Evolutionary conservation across 2,329 filamentous ascomycete species (phyloP), one percentile per base, ranked within the genome.

Genomic region (Claviceps humidiphila): DNA sequence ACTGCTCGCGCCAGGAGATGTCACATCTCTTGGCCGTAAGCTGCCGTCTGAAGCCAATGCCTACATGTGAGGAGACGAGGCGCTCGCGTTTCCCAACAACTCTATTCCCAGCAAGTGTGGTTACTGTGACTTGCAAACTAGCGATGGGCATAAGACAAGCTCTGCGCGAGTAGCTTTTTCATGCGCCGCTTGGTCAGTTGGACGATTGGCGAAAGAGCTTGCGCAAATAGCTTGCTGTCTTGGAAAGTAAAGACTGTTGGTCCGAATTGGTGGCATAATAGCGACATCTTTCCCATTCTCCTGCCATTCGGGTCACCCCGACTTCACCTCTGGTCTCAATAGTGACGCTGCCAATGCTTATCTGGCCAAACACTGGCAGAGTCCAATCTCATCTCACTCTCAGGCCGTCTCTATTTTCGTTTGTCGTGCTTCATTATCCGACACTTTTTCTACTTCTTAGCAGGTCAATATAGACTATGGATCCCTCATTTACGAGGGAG

Each of bases 221-320:
- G n/a, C 52, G 50, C 46, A 26, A 17, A 17, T 13, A 13, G 13
- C 26, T 20, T 26, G 24, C 5, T 37, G 14, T 26, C n/a, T 17
- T 20, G n/a, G 38, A 53, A 41, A 51, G 30, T 11, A 11, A 34
- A 34, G 9, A 34, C 30, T 54, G 51, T 48, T 53, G 44, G 47
- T 34, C 49, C 48, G 17, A 54, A 54, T 43, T 42, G 53, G 44
- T 52, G 47, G 47, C 24, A 51, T 48, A 51, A 52, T 54, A 54
- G 50, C 40, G 50, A 45, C 11, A n/a, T 14, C 26, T 47, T 41
- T 52, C 37, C 51, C 45, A 52, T 53, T 53, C 38, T 53, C 50
- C 47, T 50, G 17, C 38, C 20, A 20, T 45, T 46, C 37, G 8
- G 17, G 49, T 54, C 52, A 51, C 41, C 45, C 43, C 42, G 22